A percentile compares a stretch with the other conserved stretches of the same genome.
phyloP scores from a whole-genome alignment of 192 early-diverging fungal species.

The Umbelopsis sp. region DNA sequence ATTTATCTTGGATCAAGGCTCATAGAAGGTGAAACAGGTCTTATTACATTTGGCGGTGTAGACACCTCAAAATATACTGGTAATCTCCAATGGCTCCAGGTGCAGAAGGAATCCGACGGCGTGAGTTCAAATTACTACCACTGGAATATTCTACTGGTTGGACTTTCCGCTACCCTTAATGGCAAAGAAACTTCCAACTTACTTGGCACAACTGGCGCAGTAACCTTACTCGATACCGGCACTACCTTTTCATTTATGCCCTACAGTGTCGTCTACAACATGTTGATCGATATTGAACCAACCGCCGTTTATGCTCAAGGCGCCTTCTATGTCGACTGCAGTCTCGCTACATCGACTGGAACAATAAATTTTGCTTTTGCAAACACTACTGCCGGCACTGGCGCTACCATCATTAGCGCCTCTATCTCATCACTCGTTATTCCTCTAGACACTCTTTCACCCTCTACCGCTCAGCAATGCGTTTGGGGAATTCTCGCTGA shows the following conservation, averaged over 20 bases:
- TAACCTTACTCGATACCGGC: conserved; percentile 31
- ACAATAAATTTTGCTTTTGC: conserved; percentile 20
- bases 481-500: conserved; percentile 32
- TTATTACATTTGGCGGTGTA: conserved; percentile 55
- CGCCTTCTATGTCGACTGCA: conserved; percentile 24
- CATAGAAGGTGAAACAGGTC: conserved; percentile 35
- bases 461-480: conserved; percentile 2
- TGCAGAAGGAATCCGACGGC: background rate
- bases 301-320: conserved; percentile 15
- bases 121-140: background rate
- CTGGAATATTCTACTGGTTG: conserved; percentile 34
- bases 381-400: background rate
- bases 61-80: conserved; percentile 48
- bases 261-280: conserved; percentile 12
- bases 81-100: conserved; percentile 40
- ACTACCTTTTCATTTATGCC: conserved; percentile 36
- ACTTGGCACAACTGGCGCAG: conserved; percentile 16
- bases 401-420: conserved; percentile 18
- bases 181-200: conserved; percentile 9
- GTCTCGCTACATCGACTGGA: background rate
- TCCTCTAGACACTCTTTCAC: conserved; percentile 28
- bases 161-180: conserved; percentile 7
- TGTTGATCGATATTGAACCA: conserved; percentile 23
- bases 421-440: conserved; percentile 26
- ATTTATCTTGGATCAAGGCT: conserved; percentile 21